A percentile compares a stretch with the other conserved stretches of the same genome.
Conservation (phyloP, 371 early-diverging fungal genomes). For the Actinomortierella wolfii region DNA sequence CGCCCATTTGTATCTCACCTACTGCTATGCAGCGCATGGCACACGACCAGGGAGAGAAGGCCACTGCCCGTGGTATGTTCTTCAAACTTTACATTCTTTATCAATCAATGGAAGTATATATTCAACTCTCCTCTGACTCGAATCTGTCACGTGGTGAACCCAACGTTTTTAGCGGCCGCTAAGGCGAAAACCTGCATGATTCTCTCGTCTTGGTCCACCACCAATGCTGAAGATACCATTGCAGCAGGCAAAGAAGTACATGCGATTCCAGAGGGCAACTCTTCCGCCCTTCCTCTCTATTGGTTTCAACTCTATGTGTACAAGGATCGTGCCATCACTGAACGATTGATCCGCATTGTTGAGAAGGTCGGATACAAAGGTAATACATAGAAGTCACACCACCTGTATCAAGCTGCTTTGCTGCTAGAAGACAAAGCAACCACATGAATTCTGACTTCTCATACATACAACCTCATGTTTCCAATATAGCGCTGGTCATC, state of each 20-base stretch:
- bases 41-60: conserved; percentile 63
- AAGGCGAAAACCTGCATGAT: conserved; percentile 55
- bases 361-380: conserved; percentile 82
- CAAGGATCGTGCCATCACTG: conserved; percentile 74
- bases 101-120: too few relatives aligned
- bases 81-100: too few relatives aligned
- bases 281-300: conserved; percentile 46
- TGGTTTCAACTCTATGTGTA: conserved; percentile 96
- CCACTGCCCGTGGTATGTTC: conserved; percentile 58
- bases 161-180: conserved; percentile 24
- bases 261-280: conserved; percentile 21
- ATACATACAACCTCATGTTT: too few relatives aligned
- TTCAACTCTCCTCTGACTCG: too few relatives aligned
- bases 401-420: too few relatives aligned
- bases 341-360: conserved; percentile 76
- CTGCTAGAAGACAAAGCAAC: too few relatives aligned
- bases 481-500: conserved; percentile 72
- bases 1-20: conserved; percentile 53
- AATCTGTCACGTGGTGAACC: not conserved
- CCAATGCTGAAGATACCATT: conserved; percentile 58
- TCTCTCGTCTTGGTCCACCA: conserved; percentile 62
- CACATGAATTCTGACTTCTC: too few relatives aligned
- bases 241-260: conserved; percentile 50
- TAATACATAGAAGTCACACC: not conserved
- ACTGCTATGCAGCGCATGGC: conserved; percentile 66